These are phyloP conservation scores for Neurospora pannonica DNA, from an alignment of 495 filamentous ascomycete genomes.

Conservation along the genomic window DNA sequence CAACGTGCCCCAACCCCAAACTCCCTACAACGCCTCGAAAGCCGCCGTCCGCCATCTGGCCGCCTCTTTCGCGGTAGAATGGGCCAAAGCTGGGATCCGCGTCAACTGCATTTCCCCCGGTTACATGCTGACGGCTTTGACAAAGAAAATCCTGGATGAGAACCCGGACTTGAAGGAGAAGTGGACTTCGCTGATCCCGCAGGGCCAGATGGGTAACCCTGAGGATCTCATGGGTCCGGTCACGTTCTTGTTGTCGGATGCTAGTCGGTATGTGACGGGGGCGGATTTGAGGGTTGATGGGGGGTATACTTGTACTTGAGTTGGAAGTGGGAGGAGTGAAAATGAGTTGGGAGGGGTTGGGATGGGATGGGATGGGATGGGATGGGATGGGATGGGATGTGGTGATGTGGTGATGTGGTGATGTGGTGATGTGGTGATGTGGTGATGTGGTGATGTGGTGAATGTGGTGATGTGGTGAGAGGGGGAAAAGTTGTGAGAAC, in stretches of 20 bases:
- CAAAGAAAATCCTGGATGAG: slow-evolving; percentile 87
- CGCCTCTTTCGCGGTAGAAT: slow-evolving; percentile 75
- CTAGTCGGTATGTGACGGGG: slow-evolving; percentile 76
- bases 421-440: too few relatives aligned
- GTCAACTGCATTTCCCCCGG: slow-evolving; percentile 89
- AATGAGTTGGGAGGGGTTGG: not conserved
- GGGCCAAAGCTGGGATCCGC: slow-evolving; percentile 73
- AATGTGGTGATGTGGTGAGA: not conserved
- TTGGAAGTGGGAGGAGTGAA: not conserved
- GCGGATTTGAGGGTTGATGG: slow-evolving; percentile 86
- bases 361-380: too few relatives aligned
- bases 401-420: too few relatives aligned
- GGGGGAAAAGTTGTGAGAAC: too few relatives aligned
- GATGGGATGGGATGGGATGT: too few relatives aligned
- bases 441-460: not conserved
- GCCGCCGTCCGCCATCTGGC: slow-evolving; percentile 80
- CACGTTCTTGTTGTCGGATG: slow-evolving; percentile 81
- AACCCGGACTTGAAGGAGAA: slow-evolving; percentile 78
- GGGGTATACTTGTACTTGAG: slow-evolving; percentile 68
- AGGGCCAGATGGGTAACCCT: slow-evolving; percentile 85
- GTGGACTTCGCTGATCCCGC: slow-evolving; percentile 86
- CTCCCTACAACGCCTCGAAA: slow-evolving; percentile 84
- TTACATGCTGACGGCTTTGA: slow-evolving; percentile 94
- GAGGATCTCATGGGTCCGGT: slow-evolving; percentile 92
- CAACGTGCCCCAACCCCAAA: slow-evolving; percentile 90